phyloP scores from a whole-genome alignment of 164 flowering plant species.

The Nymphaea colorata region DNA sequence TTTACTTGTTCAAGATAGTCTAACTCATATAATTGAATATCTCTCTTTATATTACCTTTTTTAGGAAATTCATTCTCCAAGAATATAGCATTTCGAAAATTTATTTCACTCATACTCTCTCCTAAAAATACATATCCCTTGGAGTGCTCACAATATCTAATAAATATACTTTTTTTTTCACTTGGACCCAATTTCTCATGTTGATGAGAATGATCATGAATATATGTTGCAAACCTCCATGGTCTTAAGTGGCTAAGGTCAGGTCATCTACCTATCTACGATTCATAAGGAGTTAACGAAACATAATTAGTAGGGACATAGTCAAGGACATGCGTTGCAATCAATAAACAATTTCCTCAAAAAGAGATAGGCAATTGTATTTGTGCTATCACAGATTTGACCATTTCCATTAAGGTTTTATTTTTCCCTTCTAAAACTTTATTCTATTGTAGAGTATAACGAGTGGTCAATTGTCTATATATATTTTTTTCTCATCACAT shows the following conservation, averaged over 20 bases:
- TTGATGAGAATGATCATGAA: background rate
- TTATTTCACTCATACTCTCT: background rate
- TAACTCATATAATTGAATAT: background rate
- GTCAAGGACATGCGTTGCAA: background rate
- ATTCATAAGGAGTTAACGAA: background rate
- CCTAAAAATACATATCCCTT: background rate
- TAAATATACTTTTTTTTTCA: background rate
- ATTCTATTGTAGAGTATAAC: background rate
- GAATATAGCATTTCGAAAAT: background rate
- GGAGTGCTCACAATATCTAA: background rate
- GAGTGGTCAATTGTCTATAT: background rate
- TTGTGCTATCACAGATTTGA: slow-evolving; percentile 1
- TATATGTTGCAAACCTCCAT: background rate
- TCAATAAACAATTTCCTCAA: background rate
- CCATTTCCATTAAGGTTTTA: background rate
- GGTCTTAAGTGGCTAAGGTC: background rate
- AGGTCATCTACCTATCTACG: background rate
- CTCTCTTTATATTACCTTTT: background rate
- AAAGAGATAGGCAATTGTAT: background rate
- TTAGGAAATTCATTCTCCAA: background rate
- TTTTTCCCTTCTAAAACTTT: background rate
- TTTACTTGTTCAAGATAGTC: background rate
- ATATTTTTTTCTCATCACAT: background rate
- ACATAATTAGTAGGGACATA: background rate
- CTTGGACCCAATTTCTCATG: background rate